Evolutionary conservation across 805 yeast species (phyloP).

Genomic region (Yamadazyma akitaensis): DNA sequence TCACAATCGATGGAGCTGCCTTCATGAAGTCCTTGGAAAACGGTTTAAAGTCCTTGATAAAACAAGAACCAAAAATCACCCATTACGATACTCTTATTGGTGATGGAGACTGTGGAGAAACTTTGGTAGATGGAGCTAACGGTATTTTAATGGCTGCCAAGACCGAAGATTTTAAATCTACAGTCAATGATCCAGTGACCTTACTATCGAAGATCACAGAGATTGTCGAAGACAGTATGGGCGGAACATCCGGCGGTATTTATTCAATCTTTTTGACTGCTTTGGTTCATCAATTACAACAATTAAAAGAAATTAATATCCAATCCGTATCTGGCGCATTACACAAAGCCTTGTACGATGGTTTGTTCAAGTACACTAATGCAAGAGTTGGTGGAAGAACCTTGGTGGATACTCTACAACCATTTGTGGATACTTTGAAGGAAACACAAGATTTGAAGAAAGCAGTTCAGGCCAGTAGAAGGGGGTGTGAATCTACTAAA

Average conservation of each 20-base stretch:
- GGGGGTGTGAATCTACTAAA: slow-evolving; percentile 76
- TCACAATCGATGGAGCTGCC: slow-evolving; percentile 35
- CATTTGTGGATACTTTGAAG: slow-evolving; percentile 67
- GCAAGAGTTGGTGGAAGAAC: slow-evolving; percentile 91
- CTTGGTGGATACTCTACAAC: slow-evolving; percentile 82
- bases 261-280: slow-evolving; percentile 85
- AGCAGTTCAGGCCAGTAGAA: slow-evolving; percentile 67
- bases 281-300: slow-evolving; percentile 50
- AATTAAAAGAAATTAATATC: slow-evolving; percentile 32
- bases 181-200: slow-evolving; percentile 48
- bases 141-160: slow-evolving; percentile 59
- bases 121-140: slow-evolving; percentile 77
- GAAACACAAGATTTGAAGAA: slow-evolving; percentile 48
- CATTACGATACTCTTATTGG: slow-evolving; percentile 86
- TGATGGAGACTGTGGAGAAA: slow-evolving; percentile 97
- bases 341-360: slow-evolving; percentile 55
- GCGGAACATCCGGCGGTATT: slow-evolving; percentile 94
- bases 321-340: slow-evolving; percentile 47
- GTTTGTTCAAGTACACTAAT: slow-evolving; percentile 79
- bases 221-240: slow-evolving; percentile 87
- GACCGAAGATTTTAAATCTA: slow-evolving; percentile 24
- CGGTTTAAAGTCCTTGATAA: slow-evolving; percentile 27
- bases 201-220: slow-evolving; percentile 74
- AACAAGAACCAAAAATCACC: slow-evolving; percentile 75
- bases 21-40: slow-evolving; percentile 52